phyloP scores from a whole-genome alignment of 805 yeast species.

The Metschnikowia rubicola region DNA sequence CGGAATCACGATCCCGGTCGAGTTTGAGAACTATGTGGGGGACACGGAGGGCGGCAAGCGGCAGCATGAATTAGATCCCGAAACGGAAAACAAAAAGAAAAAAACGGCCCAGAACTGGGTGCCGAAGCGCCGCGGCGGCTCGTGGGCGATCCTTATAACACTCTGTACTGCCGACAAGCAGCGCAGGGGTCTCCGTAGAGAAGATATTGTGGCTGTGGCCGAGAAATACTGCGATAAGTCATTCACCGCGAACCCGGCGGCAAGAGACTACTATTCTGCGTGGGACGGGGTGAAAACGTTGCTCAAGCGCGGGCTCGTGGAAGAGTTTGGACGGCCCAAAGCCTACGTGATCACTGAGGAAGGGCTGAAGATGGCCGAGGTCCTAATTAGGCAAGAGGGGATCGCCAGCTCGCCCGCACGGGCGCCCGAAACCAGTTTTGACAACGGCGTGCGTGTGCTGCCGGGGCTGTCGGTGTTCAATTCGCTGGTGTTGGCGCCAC shows the following conservation, averaged over 20 bases:
- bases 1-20: conserved; percentile 44
- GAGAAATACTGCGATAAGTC: conserved; percentile 54
- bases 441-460: conserved; percentile 31
- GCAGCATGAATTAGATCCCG: conserved; percentile 12
- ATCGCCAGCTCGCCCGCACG: conserved; percentile 21
- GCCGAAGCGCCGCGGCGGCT: conserved; percentile 77
- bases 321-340: conserved; percentile 53
- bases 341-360: conserved; percentile 63
- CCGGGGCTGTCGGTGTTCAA: conserved; percentile 17
- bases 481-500: background rate
- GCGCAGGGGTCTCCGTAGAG: conserved; percentile 59
- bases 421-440: conserved; percentile 27
- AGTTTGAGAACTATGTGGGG: conserved; percentile 18
- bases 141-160: conserved; percentile 72
- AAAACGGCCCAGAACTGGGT: conserved; percentile 42
- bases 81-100: conserved; percentile 4
- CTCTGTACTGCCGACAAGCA: conserved; percentile 47
- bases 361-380: conserved; percentile 62
- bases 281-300: conserved; percentile 71
- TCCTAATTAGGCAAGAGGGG: conserved; percentile 48
- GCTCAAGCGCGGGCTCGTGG: conserved; percentile 56
- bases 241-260: conserved; percentile 56
- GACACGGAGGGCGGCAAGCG: conserved; percentile 14
- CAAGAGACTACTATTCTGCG: conserved; percentile 66
- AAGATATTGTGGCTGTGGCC: conserved; percentile 54